phyloP scores from a whole-genome alignment of 2,329 filamentous ascomycete genomes.

The Aspergillus fijiensis region DNA sequence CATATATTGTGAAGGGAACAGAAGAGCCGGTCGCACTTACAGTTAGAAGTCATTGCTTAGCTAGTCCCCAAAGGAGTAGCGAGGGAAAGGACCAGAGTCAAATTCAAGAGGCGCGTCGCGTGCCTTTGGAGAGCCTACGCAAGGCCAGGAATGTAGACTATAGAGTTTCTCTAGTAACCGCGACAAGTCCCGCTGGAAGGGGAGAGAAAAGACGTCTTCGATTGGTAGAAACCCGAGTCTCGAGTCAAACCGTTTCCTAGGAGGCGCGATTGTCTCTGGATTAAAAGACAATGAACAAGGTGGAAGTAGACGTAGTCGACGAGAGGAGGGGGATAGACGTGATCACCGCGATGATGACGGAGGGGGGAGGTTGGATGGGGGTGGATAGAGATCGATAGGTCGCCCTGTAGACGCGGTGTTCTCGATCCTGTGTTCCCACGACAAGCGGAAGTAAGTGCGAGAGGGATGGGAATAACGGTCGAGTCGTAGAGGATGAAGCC shows the following conservation, averaged over 20 bases:
- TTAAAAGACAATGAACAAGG: constrained; percentile 13
- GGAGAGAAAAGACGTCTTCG: constrained; percentile 3
- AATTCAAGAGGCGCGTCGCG: constrained; percentile 36
- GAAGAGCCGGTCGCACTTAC: constrained; percentile 38
- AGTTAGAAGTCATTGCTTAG: constrained; percentile 35
- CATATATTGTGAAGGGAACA: constrained; percentile 28
- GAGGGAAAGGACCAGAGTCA: constrained; percentile 15
- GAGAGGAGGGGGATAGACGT: constrained; percentile 5
- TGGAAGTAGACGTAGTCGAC: constrained; percentile 6
- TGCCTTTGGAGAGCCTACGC: constrained; percentile 35
- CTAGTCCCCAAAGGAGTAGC: constrained; percentile 28
- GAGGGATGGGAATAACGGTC: background rate
- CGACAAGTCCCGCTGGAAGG: constrained; percentile 18
- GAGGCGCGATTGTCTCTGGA: constrained; percentile 24
- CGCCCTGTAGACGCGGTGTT: constrained; percentile 19
- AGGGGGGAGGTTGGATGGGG: constrained; percentile 2
- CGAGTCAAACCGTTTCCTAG: constrained; percentile 16
- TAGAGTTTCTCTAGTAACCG: constrained; percentile 38
- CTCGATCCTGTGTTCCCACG: constrained; percentile 11
- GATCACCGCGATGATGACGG: constrained; percentile 8
- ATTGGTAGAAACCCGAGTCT: constrained; percentile 4
- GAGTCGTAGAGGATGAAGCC: constrained; percentile 1
- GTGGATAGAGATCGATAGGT: constrained; percentile 12
- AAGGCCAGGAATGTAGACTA: constrained; percentile 45
- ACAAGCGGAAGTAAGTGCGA: constrained; percentile 5